Evolutionary conservation across 2,329 filamentous ascomycete species (phyloP).

Genomic region (Neoscytalidium dimidiatum): DNA sequence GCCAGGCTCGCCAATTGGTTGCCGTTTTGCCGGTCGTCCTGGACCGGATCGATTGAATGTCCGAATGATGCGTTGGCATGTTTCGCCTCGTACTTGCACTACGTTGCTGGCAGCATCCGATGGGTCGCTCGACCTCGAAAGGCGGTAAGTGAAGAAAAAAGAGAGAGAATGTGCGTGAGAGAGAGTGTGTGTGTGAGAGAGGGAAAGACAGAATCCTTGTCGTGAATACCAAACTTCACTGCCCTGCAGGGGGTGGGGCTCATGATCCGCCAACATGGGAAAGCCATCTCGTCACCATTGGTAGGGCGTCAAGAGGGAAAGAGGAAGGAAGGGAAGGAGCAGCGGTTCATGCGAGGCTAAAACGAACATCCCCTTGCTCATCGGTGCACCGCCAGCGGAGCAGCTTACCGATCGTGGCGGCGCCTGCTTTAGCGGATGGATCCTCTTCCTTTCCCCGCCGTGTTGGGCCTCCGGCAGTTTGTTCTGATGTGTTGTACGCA

Average conservation of each 20-base stretch:
- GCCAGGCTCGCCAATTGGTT: too few relatives aligned
- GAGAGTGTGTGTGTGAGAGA: too few relatives aligned
- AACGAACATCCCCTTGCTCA: background rate
- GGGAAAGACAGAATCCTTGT: background rate
- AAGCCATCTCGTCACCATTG: background rate
- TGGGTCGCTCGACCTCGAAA: background rate
- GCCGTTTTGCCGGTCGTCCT: background rate
- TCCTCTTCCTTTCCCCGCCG: conserved; percentile 1
- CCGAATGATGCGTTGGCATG: conserved; percentile 2
- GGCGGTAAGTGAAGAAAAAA: conserved; percentile 1
- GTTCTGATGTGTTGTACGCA: conserved; percentile 1
- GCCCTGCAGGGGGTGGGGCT: background rate
- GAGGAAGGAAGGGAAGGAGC: background rate
- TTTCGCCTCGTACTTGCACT: background rate
- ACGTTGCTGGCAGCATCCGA: background rate
- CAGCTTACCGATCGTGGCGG: background rate
- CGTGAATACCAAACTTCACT: background rate
- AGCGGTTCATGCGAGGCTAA: background rate
- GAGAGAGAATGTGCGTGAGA: background rate
- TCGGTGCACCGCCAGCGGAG: background rate
- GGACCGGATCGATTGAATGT: background rate
- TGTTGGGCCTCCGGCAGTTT: background rate
- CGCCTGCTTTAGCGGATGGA: conserved; percentile 1
- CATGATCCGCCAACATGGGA: background rate
- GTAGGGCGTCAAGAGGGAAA: background rate